Conservation (phyloP, 1,284 basidiomycete genomes). For the Athelia psychrophila region DNA sequence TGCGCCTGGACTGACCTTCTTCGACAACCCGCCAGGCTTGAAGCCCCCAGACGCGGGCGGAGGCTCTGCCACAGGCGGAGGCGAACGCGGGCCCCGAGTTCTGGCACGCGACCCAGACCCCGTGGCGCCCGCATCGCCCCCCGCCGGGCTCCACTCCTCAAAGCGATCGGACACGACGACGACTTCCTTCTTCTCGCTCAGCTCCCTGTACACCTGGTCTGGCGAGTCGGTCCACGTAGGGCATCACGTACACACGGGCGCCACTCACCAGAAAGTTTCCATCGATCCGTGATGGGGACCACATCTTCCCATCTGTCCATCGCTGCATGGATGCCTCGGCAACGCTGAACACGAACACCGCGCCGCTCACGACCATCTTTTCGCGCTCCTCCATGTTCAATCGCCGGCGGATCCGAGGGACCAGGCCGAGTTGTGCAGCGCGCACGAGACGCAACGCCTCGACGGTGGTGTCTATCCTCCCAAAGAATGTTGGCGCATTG, state of each 20-base stretch:
- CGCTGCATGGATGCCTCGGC: constrained; percentile 81
- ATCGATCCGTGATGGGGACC: constrained; percentile 83
- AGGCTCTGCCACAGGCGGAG: not conserved
- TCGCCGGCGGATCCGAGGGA: constrained; percentile 76
- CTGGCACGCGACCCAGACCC: not conserved
- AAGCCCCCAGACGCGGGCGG: constrained; percentile 35
- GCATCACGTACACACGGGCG: not conserved
- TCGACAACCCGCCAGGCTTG: constrained; percentile 44
- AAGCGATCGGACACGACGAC: not conserved
- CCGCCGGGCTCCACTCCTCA: not conserved
- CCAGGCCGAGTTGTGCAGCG: constrained; percentile 68
- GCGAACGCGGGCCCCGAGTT: not conserved
- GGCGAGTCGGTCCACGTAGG: not conserved
- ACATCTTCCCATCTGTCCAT: constrained; percentile 81
- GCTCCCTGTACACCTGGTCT: constrained; percentile 70
- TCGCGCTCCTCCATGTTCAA: constrained; percentile 74
- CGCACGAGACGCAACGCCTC: constrained; percentile 79
- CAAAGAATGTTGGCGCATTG: constrained; percentile 43
- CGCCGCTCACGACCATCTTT: constrained; percentile 72
- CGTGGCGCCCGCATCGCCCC: not conserved
- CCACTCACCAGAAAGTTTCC: constrained; percentile 74
- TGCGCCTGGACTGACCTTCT: constrained; percentile 46
- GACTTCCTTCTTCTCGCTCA: constrained; percentile 54
- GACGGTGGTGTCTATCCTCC: constrained; percentile 74
- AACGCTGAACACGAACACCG: constrained; percentile 81